A percentile compares a stretch with the other conserved stretches of the same genome.
Conservation (phyloP, 1,139 yeast species). For the Protomyces gravidus region DNA sequence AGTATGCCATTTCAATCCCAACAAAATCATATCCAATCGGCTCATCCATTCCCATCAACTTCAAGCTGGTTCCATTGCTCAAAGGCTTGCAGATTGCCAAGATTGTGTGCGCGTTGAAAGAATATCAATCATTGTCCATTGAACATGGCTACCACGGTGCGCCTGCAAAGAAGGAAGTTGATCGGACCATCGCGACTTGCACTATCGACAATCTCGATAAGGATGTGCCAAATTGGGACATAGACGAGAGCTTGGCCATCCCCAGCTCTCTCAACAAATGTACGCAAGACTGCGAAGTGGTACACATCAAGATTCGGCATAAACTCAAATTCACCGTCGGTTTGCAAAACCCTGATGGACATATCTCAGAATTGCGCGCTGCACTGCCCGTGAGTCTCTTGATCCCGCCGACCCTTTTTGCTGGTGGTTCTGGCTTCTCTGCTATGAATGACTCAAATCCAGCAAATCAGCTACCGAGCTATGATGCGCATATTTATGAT, state of each 20-base stretch:
- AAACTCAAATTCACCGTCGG: conserved; percentile 64
- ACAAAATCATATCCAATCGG: conserved; percentile 89
- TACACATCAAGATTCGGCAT: conserved; percentile 62
- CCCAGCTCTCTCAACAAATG: conserved; percentile 71
- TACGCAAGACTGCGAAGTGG: conserved; percentile 77
- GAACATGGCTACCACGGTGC: conserved; percentile 44
- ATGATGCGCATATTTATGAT: conserved; percentile 80
- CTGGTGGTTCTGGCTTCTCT: conserved; percentile 33
- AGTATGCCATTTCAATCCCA: conserved; percentile 81
- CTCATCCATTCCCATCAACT: conserved; percentile 62
- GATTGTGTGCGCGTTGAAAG: conserved; percentile 62
- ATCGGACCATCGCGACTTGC: conserved; percentile 44
- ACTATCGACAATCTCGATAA: conserved; percentile 42
- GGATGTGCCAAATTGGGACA: conserved; percentile 66
- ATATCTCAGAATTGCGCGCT: conserved; percentile 70
- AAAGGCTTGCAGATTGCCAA: conserved; percentile 78
- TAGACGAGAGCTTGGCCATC: conserved; percentile 54
- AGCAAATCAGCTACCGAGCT: conserved; percentile 78
- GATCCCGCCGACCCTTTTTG: conserved; percentile 75
- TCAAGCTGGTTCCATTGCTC: conserved; percentile 69
- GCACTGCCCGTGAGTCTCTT: conserved; percentile 64
- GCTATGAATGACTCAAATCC: conserved; percentile 37
- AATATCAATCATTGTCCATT: conserved; percentile 62
- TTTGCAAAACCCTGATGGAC: conserved; percentile 67
- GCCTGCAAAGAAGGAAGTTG: conserved; percentile 35